Conservation (phyloP, 306 rosid species). For the Cucumis hystrix region DNA sequence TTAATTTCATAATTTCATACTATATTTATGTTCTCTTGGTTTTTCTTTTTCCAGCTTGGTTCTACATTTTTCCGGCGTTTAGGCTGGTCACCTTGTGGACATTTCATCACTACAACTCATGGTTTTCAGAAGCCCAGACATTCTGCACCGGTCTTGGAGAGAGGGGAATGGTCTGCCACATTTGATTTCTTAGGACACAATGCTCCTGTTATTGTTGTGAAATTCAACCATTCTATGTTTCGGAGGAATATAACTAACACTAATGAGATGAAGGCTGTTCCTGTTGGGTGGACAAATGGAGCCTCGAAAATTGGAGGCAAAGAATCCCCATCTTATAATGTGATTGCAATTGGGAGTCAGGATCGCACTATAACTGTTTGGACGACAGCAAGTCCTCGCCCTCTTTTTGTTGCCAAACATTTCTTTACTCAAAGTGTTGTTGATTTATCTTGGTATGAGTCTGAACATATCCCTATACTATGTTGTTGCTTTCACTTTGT, state of each 20-base stretch:
- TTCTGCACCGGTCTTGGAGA: slow-evolving; percentile 96
- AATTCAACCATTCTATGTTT: slow-evolving; percentile 95
- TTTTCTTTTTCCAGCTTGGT: slow-evolving; percentile 70
- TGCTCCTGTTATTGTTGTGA: slow-evolving; percentile 93
- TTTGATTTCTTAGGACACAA: slow-evolving; percentile 97
- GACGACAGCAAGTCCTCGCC: slow-evolving; percentile 98
- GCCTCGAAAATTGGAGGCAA: slow-evolving; percentile 63
- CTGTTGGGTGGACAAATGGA: slow-evolving; percentile 86
- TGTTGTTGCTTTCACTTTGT: background rate
- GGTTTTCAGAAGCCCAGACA: slow-evolving; percentile 99
- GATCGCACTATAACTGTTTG: slow-evolving; percentile 94
- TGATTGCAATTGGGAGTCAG: slow-evolving; percentile 98
- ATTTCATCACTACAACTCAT: slow-evolving; percentile 93
- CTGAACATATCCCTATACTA: background rate
- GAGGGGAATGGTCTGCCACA: slow-evolving; percentile 99
- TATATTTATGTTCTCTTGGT: background rate
- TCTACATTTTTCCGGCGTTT: slow-evolving; percentile 96
- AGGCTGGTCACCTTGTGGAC: slow-evolving; percentile 99
- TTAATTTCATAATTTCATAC: background rate
- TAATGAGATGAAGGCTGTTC: slow-evolving; percentile 59
- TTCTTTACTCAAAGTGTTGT: slow-evolving; percentile 94
- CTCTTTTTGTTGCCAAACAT: slow-evolving; percentile 98
- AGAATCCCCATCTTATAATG: slow-evolving; percentile 83
- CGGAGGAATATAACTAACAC: slow-evolving; percentile 46
- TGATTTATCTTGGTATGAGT: slow-evolving; percentile 84